Base-by-base conservation (phyloP, 2,329 filamentous ascomycete genomes). In the Fusarium vanettenii region DNA sequence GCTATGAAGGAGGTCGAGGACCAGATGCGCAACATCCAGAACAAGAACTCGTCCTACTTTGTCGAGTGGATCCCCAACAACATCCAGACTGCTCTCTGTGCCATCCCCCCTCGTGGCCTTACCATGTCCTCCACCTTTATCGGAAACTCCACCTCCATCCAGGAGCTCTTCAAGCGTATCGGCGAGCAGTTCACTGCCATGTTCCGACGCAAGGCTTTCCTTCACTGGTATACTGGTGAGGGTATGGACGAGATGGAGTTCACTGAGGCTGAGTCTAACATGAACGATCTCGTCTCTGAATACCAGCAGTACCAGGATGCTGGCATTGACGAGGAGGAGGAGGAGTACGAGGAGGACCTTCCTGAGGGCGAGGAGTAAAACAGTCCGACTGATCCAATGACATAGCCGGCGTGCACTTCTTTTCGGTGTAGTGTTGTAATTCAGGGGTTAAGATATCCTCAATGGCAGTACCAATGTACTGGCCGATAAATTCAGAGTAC, bases 201-300 rank as follows among this genome's bases (percentile, higher is more conserved):
- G 97, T 99, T 99, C 93, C 92, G 97, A 89, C 95, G 97, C 89
- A 99, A 98, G 94, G 97, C 97, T 92, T 99, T 99, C 95, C 94
- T 99, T 92, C 97, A 98, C 91, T 99, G 97, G 97, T 99, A 99
- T 90, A 99, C 97, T 92, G 95, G 95, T 84, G 97, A 99, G 92
- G 97, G 97, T 89, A 99, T 99, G 97, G 97, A 99, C 88, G 97
- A 99, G 93, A 98, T 99, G 97, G 97, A 99, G 90, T 99, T 99
- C 91, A 99, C 97, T 84, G 97, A 99, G 92, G 97, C 97, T 81
- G 97, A 99, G 93, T 97, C 94, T 88, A 99, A 99, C 91, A 98
- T 99, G 97, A 98, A 99, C 90, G 97, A 99, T 87, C 90, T 99
- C 84, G 96, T 99, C 82, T 97, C 95, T 73, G 97, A 99, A 88